A percentile compares a stretch with the other conserved stretches of the same genome.
phyloP scores from a whole-genome alignment of 169 alveolate genomes.

The Cystoisospora suis region DNA sequence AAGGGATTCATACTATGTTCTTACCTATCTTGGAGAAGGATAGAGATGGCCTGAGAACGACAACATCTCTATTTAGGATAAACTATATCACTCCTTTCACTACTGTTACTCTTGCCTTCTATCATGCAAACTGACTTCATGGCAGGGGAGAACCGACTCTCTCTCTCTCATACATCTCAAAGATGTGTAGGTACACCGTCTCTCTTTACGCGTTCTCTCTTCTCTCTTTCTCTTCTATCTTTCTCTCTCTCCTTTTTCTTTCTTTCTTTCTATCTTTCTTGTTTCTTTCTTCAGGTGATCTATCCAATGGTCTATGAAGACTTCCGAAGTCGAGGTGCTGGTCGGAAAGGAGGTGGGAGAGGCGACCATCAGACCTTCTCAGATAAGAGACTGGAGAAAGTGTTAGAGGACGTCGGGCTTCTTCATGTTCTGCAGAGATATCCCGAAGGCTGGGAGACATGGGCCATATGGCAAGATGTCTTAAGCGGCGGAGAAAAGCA shows the following conservation, averaged over 20 bases:
- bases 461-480: conserved; percentile 26
- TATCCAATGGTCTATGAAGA: conserved; percentile 16
- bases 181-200: too few species aligned
- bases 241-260: neutral
- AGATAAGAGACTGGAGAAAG: conserved; percentile 68
- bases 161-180: too few species aligned
- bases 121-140: too few species aligned
- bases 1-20: too few species aligned
- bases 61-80: too few species aligned
- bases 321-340: neutral
- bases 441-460: conserved; percentile 12
- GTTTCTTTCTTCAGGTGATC: conserved; percentile 15
- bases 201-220: neutral
- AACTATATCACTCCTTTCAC: too few species aligned
- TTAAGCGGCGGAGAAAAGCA: conserved; percentile 90
- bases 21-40: too few species aligned
- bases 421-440: conserved; percentile 70
- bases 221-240: neutral
- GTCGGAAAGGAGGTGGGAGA: conserved; percentile 69
- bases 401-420: conserved; percentile 77
- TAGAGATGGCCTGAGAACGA: too few species aligned
- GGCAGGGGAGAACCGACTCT: too few species aligned
- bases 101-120: too few species aligned
- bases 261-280: neutral
- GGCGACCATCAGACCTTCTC: too few species aligned